Base-by-base conservation (phyloP, 805 yeast species). In the Maudiozyma pseudohumilis region DNA sequence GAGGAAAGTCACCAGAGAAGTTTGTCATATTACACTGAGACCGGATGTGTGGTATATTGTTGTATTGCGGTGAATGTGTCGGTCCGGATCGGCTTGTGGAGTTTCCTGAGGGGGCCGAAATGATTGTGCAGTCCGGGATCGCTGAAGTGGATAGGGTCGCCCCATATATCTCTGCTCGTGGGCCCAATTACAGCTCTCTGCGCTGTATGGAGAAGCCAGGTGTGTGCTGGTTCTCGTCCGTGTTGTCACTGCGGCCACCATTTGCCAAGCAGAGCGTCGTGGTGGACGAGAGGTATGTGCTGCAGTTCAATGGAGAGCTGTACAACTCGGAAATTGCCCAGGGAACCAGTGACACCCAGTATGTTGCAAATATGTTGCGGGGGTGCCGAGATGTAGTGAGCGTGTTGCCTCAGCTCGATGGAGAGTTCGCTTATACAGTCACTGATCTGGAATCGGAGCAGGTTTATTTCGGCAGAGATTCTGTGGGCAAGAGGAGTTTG, bases 251-350 rank as follows among this genome's bases (percentile, higher is more conserved):
- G 29, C 66, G 98, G 40, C 69, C 72, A 16, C 97, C 97, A 0
- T 73, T 83, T 48, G 76, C 84, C 0, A 46, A 60, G 22, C 99
- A 92, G 57, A 96, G 97, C 0, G 45, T 76, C 12, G 33, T 31
- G 3, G 45, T 46, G 4, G 49, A 53, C 9, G 48, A 60, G 32
- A 45, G 64, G 47, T 67, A 52, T 35, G 50, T 70, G 0, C 52
- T 94, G 7, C 95, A 86, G 52, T 89, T 81, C 60, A 92, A 94
- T 55, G 99, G 98, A 0, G 96, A 92, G 50, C 59, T 92, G 9
- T 92, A 92, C 56, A 79, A 79, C 44, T 46, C 55, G 1, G 80
- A 70, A 26, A 69, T 80, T 17, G 31, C 16, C 6, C 19, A n/a
- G 5, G 12, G n/a, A 46, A 44, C 48, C 0, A 83, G 83, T 53